Evolutionary conservation across 2,329 filamentous ascomycete genomes (phyloP), one percentile per base, ranked within the genome.

Genomic region (Aspergillus tanneri): DNA sequence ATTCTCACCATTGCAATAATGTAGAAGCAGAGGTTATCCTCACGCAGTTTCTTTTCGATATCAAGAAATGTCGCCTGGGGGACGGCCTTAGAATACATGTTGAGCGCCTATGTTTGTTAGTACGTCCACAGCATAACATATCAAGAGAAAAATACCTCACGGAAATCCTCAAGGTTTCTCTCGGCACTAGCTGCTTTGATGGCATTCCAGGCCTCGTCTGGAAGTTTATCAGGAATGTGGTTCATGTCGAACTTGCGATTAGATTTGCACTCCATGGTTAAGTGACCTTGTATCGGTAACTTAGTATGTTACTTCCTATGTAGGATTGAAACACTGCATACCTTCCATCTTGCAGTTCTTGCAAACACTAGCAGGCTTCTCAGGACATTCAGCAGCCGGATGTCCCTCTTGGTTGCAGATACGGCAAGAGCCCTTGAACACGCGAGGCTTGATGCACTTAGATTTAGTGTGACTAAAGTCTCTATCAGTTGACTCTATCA

Each of bases 111-210:
- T 18, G 35, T 19, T n/a, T 53, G 42, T 54, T 42, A 60, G 32
- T 12, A 36, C 9, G 14, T n/a, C 11, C 12, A 22, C 9, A 18
- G 5, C 12, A 3, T 7, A 10, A 19, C 10, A 4, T 7, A 19
- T 4, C 9, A 32, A 14, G 0, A 10, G 9, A 11, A n/a, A 19
- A 56, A 45, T 64, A 75, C 74, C 28, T 70, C 63, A 34, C 72
- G 75, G 60, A 82, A 80, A 18, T 73, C 70, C 14, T 76, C 74
- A 5, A 82, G 62, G 34, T 82, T 78, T 28, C 67, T 70, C 8
- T 69, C 71, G 6, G 72, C 64, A 37, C 75, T 77, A 3, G 79
- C 76, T 34, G 72, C 65, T 54, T 76, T 72, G 46, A 83, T 62
- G 27, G 67, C 58, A 2, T 55, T 63, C 79, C 79, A 82, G 2